Base-by-base conservation (phyloP, 495 filamentous ascomycete genomes). In the Cercophora scortea region DNA sequence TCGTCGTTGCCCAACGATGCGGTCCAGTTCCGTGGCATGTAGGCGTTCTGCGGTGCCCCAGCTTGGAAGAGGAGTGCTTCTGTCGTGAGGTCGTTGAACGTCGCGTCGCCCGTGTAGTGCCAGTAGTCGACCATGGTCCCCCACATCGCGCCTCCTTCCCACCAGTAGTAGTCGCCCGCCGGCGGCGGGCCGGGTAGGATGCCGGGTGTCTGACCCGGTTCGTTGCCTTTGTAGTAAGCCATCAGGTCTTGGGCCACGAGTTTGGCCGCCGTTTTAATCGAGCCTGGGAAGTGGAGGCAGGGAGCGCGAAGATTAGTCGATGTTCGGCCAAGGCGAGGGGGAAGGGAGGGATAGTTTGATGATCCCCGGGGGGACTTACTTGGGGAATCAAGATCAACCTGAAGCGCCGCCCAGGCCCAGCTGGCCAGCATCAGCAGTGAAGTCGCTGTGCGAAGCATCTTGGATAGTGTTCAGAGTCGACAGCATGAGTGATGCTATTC, bases 1-100 rank as follows among this genome's bases (percentile, higher is more conserved):
- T 89, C 86, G 53, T 89, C 86, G 56, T 89, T 89, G 42, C 86
- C 86, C 47, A 85, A 71, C 0, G 81, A 80, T 47, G 77, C 76
- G 19, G 81, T 86, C 51, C 86, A 82, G 59, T 90, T 89, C 2
- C 68, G 65, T 16, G 81, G 79, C 65, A 86, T 81, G 62, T 79
- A 87, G 3, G 51, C 42, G 57, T 86, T 75, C 35, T 78, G 66
- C 0, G 68, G 69, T 0, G 68, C 67, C 6, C 81, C 81, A 43
- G 75, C 71, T 55, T 88, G 85, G 59, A 59, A 76, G 36, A 85
- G 71, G 71, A 88, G 65, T 17, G 76, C 82, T 11, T 79, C 60
- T 7, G 70, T 73, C 25, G 79, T 65, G 7, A 79, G 52, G 15
- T 74, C 66, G 61, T 83, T 84, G 67, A 84, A 87, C n/a, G 76